Conservation (phyloP, 306 rosid genomes). For the Argentina anserina region DNA sequence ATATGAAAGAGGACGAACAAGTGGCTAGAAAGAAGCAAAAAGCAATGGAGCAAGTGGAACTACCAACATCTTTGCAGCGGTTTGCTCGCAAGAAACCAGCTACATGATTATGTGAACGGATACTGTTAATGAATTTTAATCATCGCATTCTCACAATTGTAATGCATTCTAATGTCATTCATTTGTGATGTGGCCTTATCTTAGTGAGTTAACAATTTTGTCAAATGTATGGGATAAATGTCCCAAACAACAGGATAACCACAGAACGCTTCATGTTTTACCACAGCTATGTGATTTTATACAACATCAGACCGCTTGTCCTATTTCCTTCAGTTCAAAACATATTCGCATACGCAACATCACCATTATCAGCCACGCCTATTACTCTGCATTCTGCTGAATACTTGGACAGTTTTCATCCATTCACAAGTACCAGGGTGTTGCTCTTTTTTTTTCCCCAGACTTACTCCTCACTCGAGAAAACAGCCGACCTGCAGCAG, state of each 20-base stretch:
- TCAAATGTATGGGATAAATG: not conserved
- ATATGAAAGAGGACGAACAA: conserved; percentile 48
- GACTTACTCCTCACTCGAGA: no score
- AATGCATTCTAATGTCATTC: not conserved
- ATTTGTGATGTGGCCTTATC: not conserved
- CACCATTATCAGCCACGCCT: no score
- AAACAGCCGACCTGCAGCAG: no score
- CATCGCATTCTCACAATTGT: not conserved
- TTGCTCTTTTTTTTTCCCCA: no score
- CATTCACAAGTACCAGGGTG: no score
- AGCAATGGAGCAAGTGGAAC: conserved; percentile 38
- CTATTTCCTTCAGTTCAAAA: conserved; percentile 41
- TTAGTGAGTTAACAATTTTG: not conserved
- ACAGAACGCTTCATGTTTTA: no score
- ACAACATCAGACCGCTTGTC: conserved; percentile 63
- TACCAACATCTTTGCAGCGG: conserved; percentile 69
- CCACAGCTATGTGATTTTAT: conserved; percentile 52
- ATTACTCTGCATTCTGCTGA: no score
- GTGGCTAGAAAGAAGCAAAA: conserved; percentile 55
- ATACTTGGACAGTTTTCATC: no score
- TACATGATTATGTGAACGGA: not conserved
- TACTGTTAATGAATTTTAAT: not conserved
- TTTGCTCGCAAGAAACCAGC: conserved; percentile 38
- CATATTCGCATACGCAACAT: no score
- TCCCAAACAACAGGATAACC: not conserved